Conservation (phyloP, 129 eudicot species). For the Pulicaria dysenterica region DNA sequence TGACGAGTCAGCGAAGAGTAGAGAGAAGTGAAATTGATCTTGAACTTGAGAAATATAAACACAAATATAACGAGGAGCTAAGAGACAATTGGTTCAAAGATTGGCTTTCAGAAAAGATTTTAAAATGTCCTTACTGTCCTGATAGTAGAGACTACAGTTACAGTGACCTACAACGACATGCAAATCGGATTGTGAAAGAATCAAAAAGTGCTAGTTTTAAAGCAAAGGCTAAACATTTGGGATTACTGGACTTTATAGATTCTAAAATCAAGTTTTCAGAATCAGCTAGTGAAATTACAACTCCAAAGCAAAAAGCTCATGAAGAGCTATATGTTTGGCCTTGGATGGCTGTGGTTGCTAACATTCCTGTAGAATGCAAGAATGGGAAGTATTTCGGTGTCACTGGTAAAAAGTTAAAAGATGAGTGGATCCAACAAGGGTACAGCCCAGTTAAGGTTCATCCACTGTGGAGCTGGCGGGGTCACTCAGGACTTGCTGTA, state of each 20-base stretch:
- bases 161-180: slow-evolving; percentile 54
- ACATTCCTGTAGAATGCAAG: slow-evolving; percentile 44
- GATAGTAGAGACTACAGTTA: slow-evolving; percentile 42
- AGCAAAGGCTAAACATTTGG: slow-evolving; percentile 61
- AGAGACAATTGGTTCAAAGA: slow-evolving; percentile 35
- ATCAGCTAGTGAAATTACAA: neutral
- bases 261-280: slow-evolving; percentile 15
- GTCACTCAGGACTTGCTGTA: slow-evolving; percentile 66
- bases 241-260: slow-evolving; percentile 24
- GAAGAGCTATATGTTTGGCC: slow-evolving; percentile 74
- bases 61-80: slow-evolving; percentile 47
- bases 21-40: slow-evolving; percentile 32
- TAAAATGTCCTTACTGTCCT: slow-evolving; percentile 60
- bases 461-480: slow-evolving; percentile 63
- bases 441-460: slow-evolving; percentile 55
- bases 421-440: slow-evolving; percentile 56
- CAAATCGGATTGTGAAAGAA: slow-evolving; percentile 49
- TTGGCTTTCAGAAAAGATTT: slow-evolving; percentile 29
- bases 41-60: slow-evolving; percentile 45
- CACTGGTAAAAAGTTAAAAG: slow-evolving; percentile 57
- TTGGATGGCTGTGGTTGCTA: slow-evolving; percentile 74
- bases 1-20: slow-evolving; percentile 45
- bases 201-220: slow-evolving; percentile 46
- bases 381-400: slow-evolving; percentile 55
- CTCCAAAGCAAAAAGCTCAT: neutral